Conservation (phyloP, 441 rosid genomes). For the Breynia disticha region DNA sequence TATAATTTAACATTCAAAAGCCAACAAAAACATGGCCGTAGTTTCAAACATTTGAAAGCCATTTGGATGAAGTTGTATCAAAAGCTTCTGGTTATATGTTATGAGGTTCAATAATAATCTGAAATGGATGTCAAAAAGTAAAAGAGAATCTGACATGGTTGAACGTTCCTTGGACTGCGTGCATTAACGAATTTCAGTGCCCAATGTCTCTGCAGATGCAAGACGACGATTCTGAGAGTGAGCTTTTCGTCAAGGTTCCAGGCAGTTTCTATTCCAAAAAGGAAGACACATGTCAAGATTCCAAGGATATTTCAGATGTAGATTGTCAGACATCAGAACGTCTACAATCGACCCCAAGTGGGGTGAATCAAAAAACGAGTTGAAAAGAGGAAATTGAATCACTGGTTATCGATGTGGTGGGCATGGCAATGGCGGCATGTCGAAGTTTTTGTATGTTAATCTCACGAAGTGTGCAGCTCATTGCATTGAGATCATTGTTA, state of each 20-base stretch:
- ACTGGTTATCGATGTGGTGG: no score
- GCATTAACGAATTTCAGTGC: constrained; percentile 24
- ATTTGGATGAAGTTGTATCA: not conserved
- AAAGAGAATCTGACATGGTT: not conserved
- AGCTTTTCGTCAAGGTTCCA: constrained; percentile 71
- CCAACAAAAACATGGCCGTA: not conserved
- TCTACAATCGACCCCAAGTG: not conserved
- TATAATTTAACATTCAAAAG: not conserved
- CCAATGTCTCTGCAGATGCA: constrained; percentile 17
- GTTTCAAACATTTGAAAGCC: not conserved
- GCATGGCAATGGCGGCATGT: no score
- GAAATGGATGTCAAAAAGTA: not conserved
- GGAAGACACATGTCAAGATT: constrained; percentile 1
- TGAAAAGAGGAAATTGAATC: not conserved
- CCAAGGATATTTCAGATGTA: not conserved
- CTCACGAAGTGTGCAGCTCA: no score
- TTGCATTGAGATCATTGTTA: no score
- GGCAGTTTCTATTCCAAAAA: constrained; percentile 70
- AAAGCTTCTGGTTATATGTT: not conserved
- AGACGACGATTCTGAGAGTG: constrained; percentile 36
- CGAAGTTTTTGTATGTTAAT: no score
- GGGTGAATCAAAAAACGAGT: not conserved
- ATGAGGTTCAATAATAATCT: not conserved
- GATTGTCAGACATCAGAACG: not conserved
- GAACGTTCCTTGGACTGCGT: not conserved